These are phyloP conservation scores for Pyrenophora seminiperda DNA, from an alignment of 2,329 filamentous ascomycete species.

Conservation along the genomic window DNA sequence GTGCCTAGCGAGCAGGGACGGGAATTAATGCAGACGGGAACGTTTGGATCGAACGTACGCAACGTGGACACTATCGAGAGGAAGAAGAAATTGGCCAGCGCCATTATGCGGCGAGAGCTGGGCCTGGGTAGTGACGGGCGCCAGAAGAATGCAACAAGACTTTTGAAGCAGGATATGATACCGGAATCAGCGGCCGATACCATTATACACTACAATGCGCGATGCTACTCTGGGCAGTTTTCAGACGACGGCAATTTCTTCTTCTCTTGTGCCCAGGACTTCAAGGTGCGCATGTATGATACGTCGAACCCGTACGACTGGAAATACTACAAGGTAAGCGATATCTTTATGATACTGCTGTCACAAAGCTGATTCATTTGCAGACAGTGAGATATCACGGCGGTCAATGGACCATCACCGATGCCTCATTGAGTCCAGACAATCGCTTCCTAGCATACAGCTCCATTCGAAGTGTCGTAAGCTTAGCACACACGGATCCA, in stretches of 20 bases:
- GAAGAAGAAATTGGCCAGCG: constrained; percentile 65
- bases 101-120: constrained; percentile 81
- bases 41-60: constrained; percentile 72
- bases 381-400: constrained; percentile 84
- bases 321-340: constrained; percentile 85
- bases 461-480: constrained; percentile 83
- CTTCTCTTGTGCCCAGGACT: constrained; percentile 89
- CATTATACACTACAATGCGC: constrained; percentile 82
- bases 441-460: constrained; percentile 92
- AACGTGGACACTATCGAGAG: constrained; percentile 60
- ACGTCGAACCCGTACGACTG: constrained; percentile 94
- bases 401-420: constrained; percentile 94
- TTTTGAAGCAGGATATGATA: constrained; percentile 77
- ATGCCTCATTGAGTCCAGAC: constrained; percentile 87
- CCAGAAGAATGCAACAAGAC: constrained; percentile 64
- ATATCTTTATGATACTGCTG: not conserved
- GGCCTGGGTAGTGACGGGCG: constrained; percentile 67
- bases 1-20: constrained; percentile 79
- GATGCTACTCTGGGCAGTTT: constrained; percentile 95
- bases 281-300: constrained; percentile 95
- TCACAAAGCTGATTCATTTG: constrained; percentile 40
- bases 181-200: constrained; percentile 79
- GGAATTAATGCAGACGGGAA: constrained; percentile 80
- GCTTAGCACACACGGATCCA: constrained; percentile 84
- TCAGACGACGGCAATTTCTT: constrained; percentile 98